Percentiles rank a stretch among this genome's conserved stretches.
These are phyloP conservation scores for Pseudophaeomoniella oleicola DNA, from an alignment of 2,329 filamentous ascomycete genomes.

Conservation along the genomic window DNA sequence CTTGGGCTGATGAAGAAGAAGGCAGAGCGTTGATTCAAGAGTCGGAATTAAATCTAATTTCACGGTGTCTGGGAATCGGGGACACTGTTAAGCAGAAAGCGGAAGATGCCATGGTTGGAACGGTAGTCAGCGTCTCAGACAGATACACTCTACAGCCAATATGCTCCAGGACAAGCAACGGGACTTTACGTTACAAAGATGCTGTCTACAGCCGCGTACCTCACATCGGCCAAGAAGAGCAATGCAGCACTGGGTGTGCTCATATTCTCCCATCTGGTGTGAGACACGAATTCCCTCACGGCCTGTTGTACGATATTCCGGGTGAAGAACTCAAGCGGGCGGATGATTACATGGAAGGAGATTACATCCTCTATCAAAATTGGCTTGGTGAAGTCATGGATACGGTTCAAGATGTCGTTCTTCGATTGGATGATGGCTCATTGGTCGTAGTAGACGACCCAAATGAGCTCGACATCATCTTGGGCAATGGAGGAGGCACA, in stretches of 20 bases:
- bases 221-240: background rate
- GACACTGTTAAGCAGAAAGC: slow-evolving; percentile 38
- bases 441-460: slow-evolving; percentile 38
- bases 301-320: slow-evolving; percentile 24
- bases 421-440: slow-evolving; percentile 37
- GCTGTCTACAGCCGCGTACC: slow-evolving; percentile 3
- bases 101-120: slow-evolving; percentile 37
- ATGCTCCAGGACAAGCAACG: slow-evolving; percentile 4
- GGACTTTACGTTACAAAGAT: slow-evolving; percentile 3
- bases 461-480: slow-evolving; percentile 23
- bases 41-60: slow-evolving; percentile 33
- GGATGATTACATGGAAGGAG: slow-evolving; percentile 32
- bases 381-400: slow-evolving; percentile 41
- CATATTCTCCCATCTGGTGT: slow-evolving; percentile 3
- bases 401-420: slow-evolving; percentile 32
- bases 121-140: slow-evolving; percentile 33
- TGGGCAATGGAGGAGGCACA: slow-evolving; percentile 13
- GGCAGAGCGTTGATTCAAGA: slow-evolving; percentile 28
- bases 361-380: slow-evolving; percentile 38
- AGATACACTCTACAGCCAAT: slow-evolving; percentile 28
- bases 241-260: background rate
- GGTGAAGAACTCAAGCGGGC: slow-evolving; percentile 30
- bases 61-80: slow-evolving; percentile 39
- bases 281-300: slow-evolving; percentile 5
- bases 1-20: slow-evolving; percentile 19